Conservation (phyloP, 1,284 basidiomycete genomes). For the Ustilago hordei region DNA sequence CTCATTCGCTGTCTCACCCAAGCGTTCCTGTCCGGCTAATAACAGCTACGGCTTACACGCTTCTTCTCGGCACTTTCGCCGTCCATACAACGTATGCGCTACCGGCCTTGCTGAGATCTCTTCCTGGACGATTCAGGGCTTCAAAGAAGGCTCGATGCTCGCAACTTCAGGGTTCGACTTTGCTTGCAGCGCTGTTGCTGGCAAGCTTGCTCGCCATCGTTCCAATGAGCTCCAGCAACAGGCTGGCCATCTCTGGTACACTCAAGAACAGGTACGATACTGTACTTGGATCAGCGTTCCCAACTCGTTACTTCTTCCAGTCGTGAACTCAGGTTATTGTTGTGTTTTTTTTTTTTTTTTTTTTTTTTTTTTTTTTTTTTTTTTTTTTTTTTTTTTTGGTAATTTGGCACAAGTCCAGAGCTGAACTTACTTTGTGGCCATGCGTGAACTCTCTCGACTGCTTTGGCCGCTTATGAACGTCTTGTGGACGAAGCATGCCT, state of each 20-base stretch:
- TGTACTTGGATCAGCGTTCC: constrained; percentile 20
- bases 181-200: constrained; percentile 16
- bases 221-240: constrained; percentile 6
- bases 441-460: no score
- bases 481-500: no score
- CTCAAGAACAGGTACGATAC: constrained; percentile 42
- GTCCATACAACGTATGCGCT: constrained; percentile 29
- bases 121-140: neutral
- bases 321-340: neutral
- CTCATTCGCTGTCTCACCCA: constrained; percentile 31
- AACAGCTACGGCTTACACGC: constrained; percentile 21
- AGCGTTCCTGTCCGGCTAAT: constrained; percentile 4
- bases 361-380: no score
- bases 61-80: constrained; percentile 39
- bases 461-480: no score
- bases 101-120: constrained; percentile 14
- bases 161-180: neutral
- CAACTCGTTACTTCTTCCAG: constrained; percentile 26
- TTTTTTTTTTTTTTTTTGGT: no score
- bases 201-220: constrained; percentile 31
- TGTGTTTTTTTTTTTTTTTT: no score
- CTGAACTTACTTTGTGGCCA: no score
- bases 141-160: constrained; percentile 1
- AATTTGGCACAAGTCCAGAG: no score
- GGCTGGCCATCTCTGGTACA: constrained; percentile 22